Evolutionary conservation across 2,329 filamentous ascomycete genomes (phyloP).

Genomic region (Claviceps digitariae): DNA sequence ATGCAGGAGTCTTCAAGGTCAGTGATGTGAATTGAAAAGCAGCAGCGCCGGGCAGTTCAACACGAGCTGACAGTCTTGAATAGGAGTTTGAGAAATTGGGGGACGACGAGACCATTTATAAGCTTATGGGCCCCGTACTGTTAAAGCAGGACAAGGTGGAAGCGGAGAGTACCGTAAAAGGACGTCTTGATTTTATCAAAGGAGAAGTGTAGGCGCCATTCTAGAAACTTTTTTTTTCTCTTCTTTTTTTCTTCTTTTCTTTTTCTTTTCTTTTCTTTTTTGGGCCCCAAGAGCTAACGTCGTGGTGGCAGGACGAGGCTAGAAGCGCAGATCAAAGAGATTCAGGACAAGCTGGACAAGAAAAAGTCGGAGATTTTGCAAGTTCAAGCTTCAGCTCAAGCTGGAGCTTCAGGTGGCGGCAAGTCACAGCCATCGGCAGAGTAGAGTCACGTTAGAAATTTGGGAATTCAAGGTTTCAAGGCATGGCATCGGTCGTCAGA

Average conservation of each 20-base stretch:
- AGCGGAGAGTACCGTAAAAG: slow-evolving; percentile 81
- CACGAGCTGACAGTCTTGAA: not conserved
- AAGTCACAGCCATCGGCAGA: slow-evolving; percentile 17
- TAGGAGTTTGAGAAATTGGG: slow-evolving; percentile 73
- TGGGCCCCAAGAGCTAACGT: slow-evolving; percentile 7
- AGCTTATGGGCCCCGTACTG: slow-evolving; percentile 81
- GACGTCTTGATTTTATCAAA: slow-evolving; percentile 79
- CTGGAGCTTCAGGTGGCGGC: slow-evolving; percentile 15
- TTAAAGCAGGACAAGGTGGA: slow-evolving; percentile 90
- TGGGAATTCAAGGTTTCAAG: not conserved
- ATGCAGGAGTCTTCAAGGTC: slow-evolving; percentile 73
- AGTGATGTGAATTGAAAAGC: not conserved
- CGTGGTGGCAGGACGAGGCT: slow-evolving; percentile 20
- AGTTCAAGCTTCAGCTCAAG: slow-evolving; percentile 36
- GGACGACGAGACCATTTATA: slow-evolving; percentile 85
- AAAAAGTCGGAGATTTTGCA: slow-evolving; percentile 48
- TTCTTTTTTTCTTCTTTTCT: not conserved
- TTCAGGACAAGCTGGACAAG: slow-evolving; percentile 42
- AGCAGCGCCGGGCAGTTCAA: not conserved
- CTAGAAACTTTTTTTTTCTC: no score
- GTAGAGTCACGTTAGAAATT: slow-evolving; percentile 2
- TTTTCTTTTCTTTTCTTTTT: not conserved
- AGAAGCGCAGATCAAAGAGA: slow-evolving; percentile 40
- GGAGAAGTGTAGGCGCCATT: slow-evolving; percentile 68
- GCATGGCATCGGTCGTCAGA: not conserved